Evolutionary conservation across 805 yeast genomes (phyloP).

Genomic region (Yamadazyma sp.): DNA sequence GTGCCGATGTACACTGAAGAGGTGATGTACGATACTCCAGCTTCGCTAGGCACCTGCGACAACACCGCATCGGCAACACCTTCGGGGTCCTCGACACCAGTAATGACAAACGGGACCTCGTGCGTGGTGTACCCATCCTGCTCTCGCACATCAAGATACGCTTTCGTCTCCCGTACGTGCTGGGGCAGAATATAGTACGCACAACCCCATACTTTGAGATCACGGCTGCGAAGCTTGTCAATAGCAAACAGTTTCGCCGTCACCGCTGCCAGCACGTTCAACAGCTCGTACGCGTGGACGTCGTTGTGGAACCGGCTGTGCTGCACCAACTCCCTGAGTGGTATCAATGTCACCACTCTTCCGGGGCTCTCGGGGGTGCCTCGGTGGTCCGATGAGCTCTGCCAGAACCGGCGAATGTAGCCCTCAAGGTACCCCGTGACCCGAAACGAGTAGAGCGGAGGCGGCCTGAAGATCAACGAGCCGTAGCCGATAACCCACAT

Average conservation of each 20-base stretch:
- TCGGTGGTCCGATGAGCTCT: constrained; percentile 82
- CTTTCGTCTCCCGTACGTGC: constrained; percentile 57
- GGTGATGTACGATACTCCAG: constrained; percentile 45
- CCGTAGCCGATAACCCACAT: constrained; percentile 92
- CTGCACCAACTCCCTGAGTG: constrained; percentile 51
- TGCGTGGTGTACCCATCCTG: constrained; percentile 84
- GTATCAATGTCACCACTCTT: constrained; percentile 78
- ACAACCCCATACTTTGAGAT: constrained; percentile 69
- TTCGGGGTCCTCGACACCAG: constrained; percentile 20
- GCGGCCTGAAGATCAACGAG: constrained; percentile 85
- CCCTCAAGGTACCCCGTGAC: constrained; percentile 78
- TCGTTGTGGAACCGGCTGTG: constrained; percentile 44
- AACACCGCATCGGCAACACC: constrained; percentile 8
- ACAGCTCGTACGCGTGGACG: constrained; percentile 32
- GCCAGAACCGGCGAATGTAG: constrained; percentile 86
- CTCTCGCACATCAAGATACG: constrained; percentile 77
- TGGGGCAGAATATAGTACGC: constrained; percentile 78
- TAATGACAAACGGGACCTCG: constrained; percentile 60
- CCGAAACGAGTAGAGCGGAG: constrained; percentile 61
- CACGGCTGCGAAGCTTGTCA: constrained; percentile 34
- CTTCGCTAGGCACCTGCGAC: constrained; percentile 10
- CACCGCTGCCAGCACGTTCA: constrained; percentile 14
- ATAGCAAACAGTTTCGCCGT: constrained; percentile 8
- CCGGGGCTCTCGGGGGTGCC: constrained; percentile 90
- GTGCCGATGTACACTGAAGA: constrained; percentile 84